Evolutionary conservation across 495 filamentous ascomycete species (phyloP), one percentile per base, ranked within the genome.

Genomic region (Aspergillus funiculosus): DNA sequence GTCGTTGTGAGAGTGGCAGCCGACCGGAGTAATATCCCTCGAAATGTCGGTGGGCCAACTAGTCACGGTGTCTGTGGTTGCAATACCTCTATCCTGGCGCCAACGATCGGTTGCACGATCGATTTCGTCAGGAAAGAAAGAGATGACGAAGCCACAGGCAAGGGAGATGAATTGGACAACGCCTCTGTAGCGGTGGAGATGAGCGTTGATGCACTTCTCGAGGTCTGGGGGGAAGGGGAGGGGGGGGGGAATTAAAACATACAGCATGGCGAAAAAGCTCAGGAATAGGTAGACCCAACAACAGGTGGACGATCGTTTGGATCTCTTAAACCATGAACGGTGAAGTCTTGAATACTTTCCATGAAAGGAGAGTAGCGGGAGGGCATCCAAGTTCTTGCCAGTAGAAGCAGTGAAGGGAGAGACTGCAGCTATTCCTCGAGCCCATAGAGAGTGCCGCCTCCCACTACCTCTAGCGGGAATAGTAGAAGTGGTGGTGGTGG

Each of bases 1-100:
- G 67, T 95, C 89, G 58, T 95, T 95, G 63, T 95, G 89, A 0
- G 86, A 91, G 61, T 70, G 60, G 49, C 83, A 88, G 4, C 68
- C 73, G 31, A 85, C 76, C 0, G 87, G 86, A 0, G 70, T 44
- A 28, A 91, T 77, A 50, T 83, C 85, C 7, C 78, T 74, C 4
- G 86, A 81, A 53, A 87, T 82, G 64, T 89, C 82, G 0, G 86
- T 87, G 0, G 86, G 85, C 62, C 87, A 91, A 56, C 73, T 76
- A 4, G 72, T 64, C n/a, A n/a, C n/a, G 21, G 78, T 62, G 4
- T 58, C 52, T 63, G 70, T 4, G 69, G 75, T 39, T 62, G 62
- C 6, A n/a, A 41, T 37, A 5, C 51, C 68, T 64, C 40, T 66
- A 68, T 5, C 75, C 76, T 56, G 71, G 61, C 19, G 67, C 68